Base-by-base conservation (phyloP, 23 red algal species). In the Cyanidioschyzon merolae region DNA sequence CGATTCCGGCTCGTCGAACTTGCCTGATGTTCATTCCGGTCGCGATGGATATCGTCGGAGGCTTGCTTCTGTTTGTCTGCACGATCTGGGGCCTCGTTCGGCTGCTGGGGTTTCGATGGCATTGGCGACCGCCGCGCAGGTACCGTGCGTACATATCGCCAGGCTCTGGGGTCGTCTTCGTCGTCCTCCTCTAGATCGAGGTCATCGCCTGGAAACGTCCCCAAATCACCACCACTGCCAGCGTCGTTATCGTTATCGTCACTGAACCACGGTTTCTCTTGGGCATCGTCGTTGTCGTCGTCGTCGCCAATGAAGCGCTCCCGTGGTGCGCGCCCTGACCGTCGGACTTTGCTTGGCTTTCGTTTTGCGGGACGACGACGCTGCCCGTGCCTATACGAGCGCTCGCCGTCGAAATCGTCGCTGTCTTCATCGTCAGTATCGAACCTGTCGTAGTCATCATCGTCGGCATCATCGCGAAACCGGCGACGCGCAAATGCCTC, bases 361-460 rank as follows among this genome's bases (percentile, higher is more conserved):
- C 63, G 63, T 71, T 32, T 35, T 25, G 32, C 30, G 63, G 30
- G 32, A 32, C 32, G n/a, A 25, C 32, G n/a, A 3, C 63, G 16
- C 29, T 71, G 12, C 30, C 32, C 16, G 2, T 27, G 63, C 63
- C 32, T 27, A 7, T 71, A 25, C 12, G 3, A 7, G 2, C 32
- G 2, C 16, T 32, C 29, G 2, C 30, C 63, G 7, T 71, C 63
- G 63, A 17, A 25, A 71, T 71, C 63, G 32, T 32, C n/a, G n/a
- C n/a, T n/a, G n/a, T n/a, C n/a, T n/a, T n/a, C 63, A 71, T 71
- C 63, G 63, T 71, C 63, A 21, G 7, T 54, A 21, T 54, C 45
- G 21, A 7, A 7, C 45, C 7, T 54, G 45, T 54, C 7, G 45
- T 54, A 7, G 29, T 71, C 63, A 27, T 71, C 63, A 71, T 71